Base-by-base conservation (phyloP, 495 filamentous ascomycete species). In the Aspergillus campestris region DNA sequence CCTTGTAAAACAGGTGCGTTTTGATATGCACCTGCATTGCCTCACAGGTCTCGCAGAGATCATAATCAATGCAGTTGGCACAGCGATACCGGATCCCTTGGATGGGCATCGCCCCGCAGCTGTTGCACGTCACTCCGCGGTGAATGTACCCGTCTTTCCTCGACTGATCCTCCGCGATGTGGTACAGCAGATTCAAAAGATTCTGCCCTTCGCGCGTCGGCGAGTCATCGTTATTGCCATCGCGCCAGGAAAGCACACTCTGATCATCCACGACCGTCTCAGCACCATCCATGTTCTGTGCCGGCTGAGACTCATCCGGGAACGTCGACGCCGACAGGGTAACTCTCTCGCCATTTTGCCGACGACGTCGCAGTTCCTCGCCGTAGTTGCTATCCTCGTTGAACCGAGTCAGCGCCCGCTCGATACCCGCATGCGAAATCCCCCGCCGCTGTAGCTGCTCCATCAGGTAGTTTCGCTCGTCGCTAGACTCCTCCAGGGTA, bases 1-100 rank as follows among this genome's bases (percentile, higher is more conserved):
- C 83, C 63, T 97, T 97, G 72, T 91, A 94, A 71, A 98, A 95
- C 35, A 98, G 70, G 67, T 98, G 92, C 0, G 89, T 94, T 65
- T 91, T 94, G 49, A 75, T 80, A 59, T 99, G 94, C 0, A 88
- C 70, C 42, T 85, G 80, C 60, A 86, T 80, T 5, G 85, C 80
- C 65, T 96, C 90, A 59, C 90, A 96, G 7, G 78, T 81, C 61
- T 94, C 87, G 65, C 87, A 95, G 12, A 91, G 79, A 60, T 96
- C 90, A 48, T 86, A 96, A 58, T 96, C 90, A 47, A 82, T 77
- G 57, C 90, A 96, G 65, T 95, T 96, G 43, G 86, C 80, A 60
- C 90, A 96, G 46, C 87, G 80, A 63, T 95, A 95, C 57, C 91
- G 75, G 47, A 92, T 87, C 1, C 92, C 92, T 36, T 87, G 83